These are phyloP conservation scores for Pseudocercospora vitis DNA, from an alignment of 2,329 filamentous ascomycete species.

Conservation along the genomic window DNA sequence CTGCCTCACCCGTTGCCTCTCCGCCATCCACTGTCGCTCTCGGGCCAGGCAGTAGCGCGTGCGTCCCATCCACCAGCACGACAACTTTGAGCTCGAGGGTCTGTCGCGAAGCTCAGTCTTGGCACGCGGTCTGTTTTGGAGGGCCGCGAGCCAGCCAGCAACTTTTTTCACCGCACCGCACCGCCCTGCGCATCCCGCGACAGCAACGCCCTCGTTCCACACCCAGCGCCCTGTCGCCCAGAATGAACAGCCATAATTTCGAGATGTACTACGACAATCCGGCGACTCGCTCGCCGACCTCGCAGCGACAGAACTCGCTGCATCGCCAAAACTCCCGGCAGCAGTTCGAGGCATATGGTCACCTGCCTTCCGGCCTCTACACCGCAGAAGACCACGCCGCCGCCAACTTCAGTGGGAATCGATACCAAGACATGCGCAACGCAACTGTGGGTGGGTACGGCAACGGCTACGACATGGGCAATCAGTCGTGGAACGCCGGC, in stretches of 20 bases:
- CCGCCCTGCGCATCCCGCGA: not conserved
- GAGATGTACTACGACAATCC: constrained; percentile 75
- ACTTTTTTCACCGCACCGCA: constrained; percentile 5
- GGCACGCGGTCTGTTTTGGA: not conserved
- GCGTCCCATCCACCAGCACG: too few relatives aligned
- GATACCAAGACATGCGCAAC: constrained; percentile 61
- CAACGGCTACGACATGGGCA: constrained; percentile 66
- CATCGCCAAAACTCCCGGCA: constrained; percentile 74
- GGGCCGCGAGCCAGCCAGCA: not conserved
- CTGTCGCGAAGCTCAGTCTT: not conserved
- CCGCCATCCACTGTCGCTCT: too few relatives aligned
- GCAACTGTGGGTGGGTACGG: constrained; percentile 61
- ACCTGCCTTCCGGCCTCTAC: constrained; percentile 68
- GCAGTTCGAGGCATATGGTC: constrained; percentile 68
- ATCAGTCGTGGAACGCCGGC: constrained; percentile 78
- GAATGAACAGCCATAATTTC: constrained; percentile 39
- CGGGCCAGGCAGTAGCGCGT: too few relatives aligned
- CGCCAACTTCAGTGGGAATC: constrained; percentile 49
- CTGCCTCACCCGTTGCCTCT: not conserved
- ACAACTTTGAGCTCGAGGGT: too few relatives aligned
- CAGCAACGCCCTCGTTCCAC: constrained; percentile 16
- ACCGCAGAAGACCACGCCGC: constrained; percentile 62
- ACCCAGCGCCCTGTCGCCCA: constrained; percentile 14
- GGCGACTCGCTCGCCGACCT: constrained; percentile 66
- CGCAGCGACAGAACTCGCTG: constrained; percentile 64